Base-by-base conservation (phyloP, 805 yeast genomes). In the Yarrowia osloensis region DNA sequence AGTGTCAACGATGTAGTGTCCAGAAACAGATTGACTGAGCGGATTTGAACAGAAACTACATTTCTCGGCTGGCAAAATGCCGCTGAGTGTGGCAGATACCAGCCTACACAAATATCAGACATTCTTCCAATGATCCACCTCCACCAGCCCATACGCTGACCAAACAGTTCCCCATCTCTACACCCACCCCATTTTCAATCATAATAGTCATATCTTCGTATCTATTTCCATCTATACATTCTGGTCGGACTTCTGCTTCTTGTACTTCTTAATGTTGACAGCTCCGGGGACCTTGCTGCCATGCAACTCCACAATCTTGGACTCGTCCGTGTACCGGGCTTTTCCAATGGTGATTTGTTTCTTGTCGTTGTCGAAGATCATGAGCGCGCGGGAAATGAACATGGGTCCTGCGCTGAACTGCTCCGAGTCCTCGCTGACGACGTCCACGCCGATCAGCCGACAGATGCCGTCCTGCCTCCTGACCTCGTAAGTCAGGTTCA, bases 331-430 rank as follows among this genome's bases (percentile, higher is more conserved):
- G 59, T 52, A 52, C 42, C 31, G 5, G 9, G 59, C 59, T 11
- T 52, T 52, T 7, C 42, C 59, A 15, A 52, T 33, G 17, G 59
- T 52, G 29, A 52, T 52, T 17, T 52, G 59, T 4, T 35, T 52
- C 31, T 52, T 52, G 15, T 52, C 31, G 21, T 52, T 52, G 17
- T 52, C 59, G 29, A 52, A 52, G 24, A 52, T 52, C 59, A 52
- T 52, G n/a, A 52, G 42, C 1, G 59, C 44, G 4, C 59, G 28
- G 2, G 59, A 52, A 24, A 52, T 52, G 31, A 52, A 52, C 31
- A 52, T 24, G 13, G 59, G 59, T 8, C 59, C 59, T 4, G 59
- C 42, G 11, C 59, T 52, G 17, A 52, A 35, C 31, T 28, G 35
- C 8, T 29, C 17, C 22, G 17, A 21, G 11, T 33, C 55, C 6